Base-by-base conservation (phyloP, 176 grass and related monocot species). In the Paspalum notatum region DNA sequence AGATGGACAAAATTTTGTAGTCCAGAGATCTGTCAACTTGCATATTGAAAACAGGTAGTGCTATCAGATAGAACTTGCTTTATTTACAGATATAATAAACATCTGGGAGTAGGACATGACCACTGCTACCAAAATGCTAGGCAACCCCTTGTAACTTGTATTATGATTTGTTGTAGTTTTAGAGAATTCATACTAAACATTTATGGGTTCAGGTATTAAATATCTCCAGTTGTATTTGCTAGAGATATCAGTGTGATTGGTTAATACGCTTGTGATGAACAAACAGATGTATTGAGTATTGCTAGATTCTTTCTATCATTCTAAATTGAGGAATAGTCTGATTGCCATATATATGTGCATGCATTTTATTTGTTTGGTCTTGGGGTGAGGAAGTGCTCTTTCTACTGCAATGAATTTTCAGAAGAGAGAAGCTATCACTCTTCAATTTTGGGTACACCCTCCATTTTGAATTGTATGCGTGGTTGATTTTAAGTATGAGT, bases 1-100 rank as follows among this genome's bases (percentile, higher is more conserved):
- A 56, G 22, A 4, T 42, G n/a, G 26, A 27, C 48, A 63, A n/a
- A 62, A 72, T 48, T 66, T 83, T 56, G 85, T 56, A 63, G 73
- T 49, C 66, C 8, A 62, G 45, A 37, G 55, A 60, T 42, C 43
- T 44, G 56, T 17, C 46, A 14, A 16, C 12, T 11, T 57, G 48
- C 49, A 57, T 64, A 37, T 32, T 15, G 11, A 54, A 49, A 14
- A 38, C 17, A 15, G 32, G n/a, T 2, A 38, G 22, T 56, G 48
- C 41, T 26, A 55, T 15, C 3, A 41, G 5, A 59, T 5, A 47
- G 39, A 66, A 54, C 17, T 37, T 38, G n/a, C 32, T 12, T 18
- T 53, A 54, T 10, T 61, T 61, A 61, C 46, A 41, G 20, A 54
- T 59, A 13, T 26, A 8, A 53, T 54, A 38, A 8, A 13, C 53